phyloP scores from a whole-genome alignment of 2,329 filamentous ascomycete species.

The Knufia fluminis region DNA sequence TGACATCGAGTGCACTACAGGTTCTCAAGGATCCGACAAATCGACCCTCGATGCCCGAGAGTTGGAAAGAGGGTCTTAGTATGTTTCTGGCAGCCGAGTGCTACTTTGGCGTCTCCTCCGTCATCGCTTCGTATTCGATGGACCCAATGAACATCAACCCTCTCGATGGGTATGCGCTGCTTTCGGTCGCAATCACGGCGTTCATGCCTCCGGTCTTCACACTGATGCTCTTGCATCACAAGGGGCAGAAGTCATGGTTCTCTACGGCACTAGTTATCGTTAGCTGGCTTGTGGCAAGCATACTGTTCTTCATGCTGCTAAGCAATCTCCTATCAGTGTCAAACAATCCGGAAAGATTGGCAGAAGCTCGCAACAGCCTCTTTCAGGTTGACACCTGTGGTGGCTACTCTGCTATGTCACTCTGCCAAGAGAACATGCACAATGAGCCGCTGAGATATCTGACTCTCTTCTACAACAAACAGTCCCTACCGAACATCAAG shows the following conservation, averaged over 20 bases:
- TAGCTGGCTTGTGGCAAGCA: background rate
- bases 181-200: background rate
- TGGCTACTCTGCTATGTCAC: background rate
- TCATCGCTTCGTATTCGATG: background rate
- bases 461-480: background rate
- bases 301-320: background rate
- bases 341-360: background rate
- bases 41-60: background rate
- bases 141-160: background rate
- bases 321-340: background rate
- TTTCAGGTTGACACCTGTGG: background rate
- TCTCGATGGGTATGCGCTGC: background rate
- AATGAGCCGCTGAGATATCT: background rate
- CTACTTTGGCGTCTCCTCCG: background rate
- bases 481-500: background rate
- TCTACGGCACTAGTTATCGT: background rate
- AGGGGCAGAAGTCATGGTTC: background rate
- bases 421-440: background rate
- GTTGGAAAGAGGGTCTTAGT: background rate
- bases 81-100: background rate
- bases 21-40: background rate
- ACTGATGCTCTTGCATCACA: background rate
- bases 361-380: constrained; percentile 1
- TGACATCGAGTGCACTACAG: background rate
- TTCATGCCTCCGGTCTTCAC: background rate